Percentiles rank a stretch among this genome's conserved stretches.
phyloP scores from a whole-genome alignment of 805 yeast genomes.

The Starmerella stellata region DNA sequence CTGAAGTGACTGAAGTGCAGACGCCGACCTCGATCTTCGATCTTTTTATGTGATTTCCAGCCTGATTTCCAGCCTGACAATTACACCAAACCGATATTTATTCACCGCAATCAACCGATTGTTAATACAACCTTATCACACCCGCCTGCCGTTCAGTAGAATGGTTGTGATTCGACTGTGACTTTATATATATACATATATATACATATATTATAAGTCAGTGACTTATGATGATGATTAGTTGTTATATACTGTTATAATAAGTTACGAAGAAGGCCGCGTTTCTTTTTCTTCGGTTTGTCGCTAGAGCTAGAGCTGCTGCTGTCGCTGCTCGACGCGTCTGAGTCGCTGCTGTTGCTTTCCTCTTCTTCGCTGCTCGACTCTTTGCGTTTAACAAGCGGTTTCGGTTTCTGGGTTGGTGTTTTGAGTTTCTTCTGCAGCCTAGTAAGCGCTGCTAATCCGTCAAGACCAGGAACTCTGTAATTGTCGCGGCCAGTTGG shows the following conservation, averaged over 20 bases:
- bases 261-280: background rate
- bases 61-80: background rate
- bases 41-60: no score
- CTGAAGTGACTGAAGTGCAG: slow-evolving; percentile 2
- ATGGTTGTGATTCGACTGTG: no score
- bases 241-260: slow-evolving; percentile 2
- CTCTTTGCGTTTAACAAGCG: background rate
- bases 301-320: slow-evolving; percentile 3
- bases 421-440: background rate
- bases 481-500: background rate
- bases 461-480: background rate
- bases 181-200: no score
- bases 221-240: no score
- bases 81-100: background rate
- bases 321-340: background rate
- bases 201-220: no score
- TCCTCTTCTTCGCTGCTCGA: slow-evolving; percentile 7
- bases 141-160: no score
- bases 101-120: background rate
- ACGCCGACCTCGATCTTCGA: slow-evolving; percentile 1
- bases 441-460: background rate
- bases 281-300: background rate
- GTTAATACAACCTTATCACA: background rate
- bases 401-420: background rate
- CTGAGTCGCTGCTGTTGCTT: background rate